Percentiles rank a stretch among this genome's conserved stretches.
Evolutionary conservation across 345 rosid species (phyloP).

Genomic region (Pistacia vera): DNA sequence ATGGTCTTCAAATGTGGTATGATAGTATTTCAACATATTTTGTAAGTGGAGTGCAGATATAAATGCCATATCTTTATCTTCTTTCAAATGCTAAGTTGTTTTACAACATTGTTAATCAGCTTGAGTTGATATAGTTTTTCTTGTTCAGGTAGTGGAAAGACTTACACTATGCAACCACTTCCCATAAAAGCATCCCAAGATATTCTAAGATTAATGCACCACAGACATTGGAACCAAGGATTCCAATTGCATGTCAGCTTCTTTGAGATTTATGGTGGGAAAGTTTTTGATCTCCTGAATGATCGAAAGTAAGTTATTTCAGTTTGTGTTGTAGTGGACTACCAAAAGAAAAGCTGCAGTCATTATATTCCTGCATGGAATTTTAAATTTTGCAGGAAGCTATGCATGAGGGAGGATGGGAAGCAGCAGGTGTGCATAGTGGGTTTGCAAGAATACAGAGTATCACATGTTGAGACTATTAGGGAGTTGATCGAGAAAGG

Average conservation of each 20-base stretch:
- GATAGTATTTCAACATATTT: background rate
- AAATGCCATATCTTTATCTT: background rate
- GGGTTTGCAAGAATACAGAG: slow-evolving; percentile 64
- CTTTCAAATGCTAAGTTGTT: background rate
- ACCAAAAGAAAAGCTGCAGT: background rate
- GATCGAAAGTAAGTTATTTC: slow-evolving; percentile 57
- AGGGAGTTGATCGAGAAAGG: slow-evolving; percentile 62
- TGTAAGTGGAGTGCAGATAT: background rate
- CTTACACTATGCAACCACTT: slow-evolving; percentile 70
- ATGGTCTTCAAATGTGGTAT: background rate
- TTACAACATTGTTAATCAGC: slow-evolving; percentile 8
- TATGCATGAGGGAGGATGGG: slow-evolving; percentile 75
- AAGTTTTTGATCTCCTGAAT: slow-evolving; percentile 67
- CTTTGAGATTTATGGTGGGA: slow-evolving; percentile 76
- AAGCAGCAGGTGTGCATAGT: slow-evolving; percentile 73
- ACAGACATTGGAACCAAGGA: slow-evolving; percentile 49
- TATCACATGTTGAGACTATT: slow-evolving; percentile 56
- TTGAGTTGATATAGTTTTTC: slow-evolving; percentile 5
- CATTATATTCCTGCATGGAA: slow-evolving; percentile 7
- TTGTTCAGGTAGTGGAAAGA: slow-evolving; percentile 67
- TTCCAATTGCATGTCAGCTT: slow-evolving; percentile 64
- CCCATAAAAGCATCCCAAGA: slow-evolving; percentile 70
- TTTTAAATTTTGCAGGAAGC: slow-evolving; percentile 45
- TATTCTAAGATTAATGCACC: slow-evolving; percentile 53
- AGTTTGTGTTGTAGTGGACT: slow-evolving; percentile 6